These are phyloP conservation scores for Calonectria pteridis DNA, from an alignment of 2,329 filamentous ascomycete genomes.

Conservation along the genomic window DNA sequence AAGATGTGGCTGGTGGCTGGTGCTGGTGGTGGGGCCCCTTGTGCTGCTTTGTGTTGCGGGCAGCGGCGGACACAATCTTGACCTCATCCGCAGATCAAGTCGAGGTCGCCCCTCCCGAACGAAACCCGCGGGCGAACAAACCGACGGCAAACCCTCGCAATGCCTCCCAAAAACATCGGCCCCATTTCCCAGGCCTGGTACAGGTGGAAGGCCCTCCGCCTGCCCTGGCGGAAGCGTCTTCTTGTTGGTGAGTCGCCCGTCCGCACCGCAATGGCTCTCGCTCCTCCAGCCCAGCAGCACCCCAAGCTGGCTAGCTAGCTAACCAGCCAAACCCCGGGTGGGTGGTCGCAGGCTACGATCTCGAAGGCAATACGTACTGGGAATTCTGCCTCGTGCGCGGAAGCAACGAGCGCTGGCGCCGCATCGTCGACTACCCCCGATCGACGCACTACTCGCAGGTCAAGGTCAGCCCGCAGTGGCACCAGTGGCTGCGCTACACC, in stretches of 20 bases:
- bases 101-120: constrained; percentile 31
- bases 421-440: constrained; percentile 71
- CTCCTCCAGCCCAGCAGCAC: constrained; percentile 13
- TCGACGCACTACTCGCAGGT: constrained; percentile 67
- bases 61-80: constrained; percentile 23
- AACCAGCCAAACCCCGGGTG: not conserved
- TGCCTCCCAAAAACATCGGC: constrained; percentile 54
- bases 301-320: too few species aligned
- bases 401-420: constrained; percentile 63
- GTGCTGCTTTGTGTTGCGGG: not conserved
- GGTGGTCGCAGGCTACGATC: constrained; percentile 70
- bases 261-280: not conserved
- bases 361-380: constrained; percentile 77
- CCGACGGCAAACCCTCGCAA: constrained; percentile 35
- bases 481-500: constrained; percentile 76
- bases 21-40: not conserved
- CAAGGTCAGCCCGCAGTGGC: constrained; percentile 72
- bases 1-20: constrained; percentile 30
- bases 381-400: constrained; percentile 69
- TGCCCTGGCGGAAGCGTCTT: constrained; percentile 74
- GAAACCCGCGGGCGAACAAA: constrained; percentile 21
- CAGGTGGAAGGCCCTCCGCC: constrained; percentile 71
- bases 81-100: constrained; percentile 27
- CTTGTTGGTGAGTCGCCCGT: constrained; percentile 64
- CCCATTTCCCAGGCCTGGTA: constrained; percentile 62